Percentiles rank a stretch among this genome's conserved stretches.
phyloP scores from a whole-genome alignment of 441 rosid genomes.

The Biscutella laevigata region DNA sequence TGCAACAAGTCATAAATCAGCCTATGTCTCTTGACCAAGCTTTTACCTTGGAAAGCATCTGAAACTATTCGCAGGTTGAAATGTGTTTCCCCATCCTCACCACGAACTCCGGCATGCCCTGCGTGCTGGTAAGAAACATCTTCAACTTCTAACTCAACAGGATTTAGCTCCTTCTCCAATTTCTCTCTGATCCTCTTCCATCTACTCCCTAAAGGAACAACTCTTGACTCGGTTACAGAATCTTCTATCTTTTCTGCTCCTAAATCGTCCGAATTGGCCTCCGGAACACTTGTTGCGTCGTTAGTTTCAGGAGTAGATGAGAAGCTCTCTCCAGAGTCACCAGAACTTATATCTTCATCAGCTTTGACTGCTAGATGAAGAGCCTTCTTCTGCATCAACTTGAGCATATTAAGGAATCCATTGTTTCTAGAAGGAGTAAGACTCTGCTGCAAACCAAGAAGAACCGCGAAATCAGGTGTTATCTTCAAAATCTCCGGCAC shows the following conservation, averaged over 20 bases:
- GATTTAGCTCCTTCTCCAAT: constrained; percentile 53
- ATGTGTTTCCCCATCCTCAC: constrained; percentile 27
- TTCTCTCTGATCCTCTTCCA: constrained; percentile 58
- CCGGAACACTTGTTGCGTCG: constrained; percentile 11
- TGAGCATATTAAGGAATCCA: constrained; percentile 82
- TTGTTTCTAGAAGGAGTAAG: constrained; percentile 76
- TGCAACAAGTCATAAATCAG: constrained; percentile 20
- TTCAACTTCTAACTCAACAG: constrained; percentile 32
- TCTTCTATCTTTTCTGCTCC: constrained; percentile 10
- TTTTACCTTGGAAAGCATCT: constrained; percentile 27
- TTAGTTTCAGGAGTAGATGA: constrained; percentile 2
- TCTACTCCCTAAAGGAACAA: constrained; percentile 49
- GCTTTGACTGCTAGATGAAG: constrained; percentile 36
- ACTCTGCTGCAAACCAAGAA: constrained; percentile 77
- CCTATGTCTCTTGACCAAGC: constrained; percentile 31
- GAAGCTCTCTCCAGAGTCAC: constrained; percentile 4
- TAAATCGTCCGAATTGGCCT: constrained; percentile 6
- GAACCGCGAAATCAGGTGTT: constrained; percentile 69
- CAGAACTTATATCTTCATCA: constrained; percentile 13
- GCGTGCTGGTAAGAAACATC: constrained; percentile 30
- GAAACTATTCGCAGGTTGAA: constrained; percentile 25
- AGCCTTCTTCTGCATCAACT: constrained; percentile 82
- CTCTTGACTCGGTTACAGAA: constrained; percentile 14
- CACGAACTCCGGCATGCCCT: constrained; percentile 25
- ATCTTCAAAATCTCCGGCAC: constrained; percentile 63